Base-by-base conservation (phyloP, 2,329 filamentous ascomycete species). In the Penicillium sp. region DNA sequence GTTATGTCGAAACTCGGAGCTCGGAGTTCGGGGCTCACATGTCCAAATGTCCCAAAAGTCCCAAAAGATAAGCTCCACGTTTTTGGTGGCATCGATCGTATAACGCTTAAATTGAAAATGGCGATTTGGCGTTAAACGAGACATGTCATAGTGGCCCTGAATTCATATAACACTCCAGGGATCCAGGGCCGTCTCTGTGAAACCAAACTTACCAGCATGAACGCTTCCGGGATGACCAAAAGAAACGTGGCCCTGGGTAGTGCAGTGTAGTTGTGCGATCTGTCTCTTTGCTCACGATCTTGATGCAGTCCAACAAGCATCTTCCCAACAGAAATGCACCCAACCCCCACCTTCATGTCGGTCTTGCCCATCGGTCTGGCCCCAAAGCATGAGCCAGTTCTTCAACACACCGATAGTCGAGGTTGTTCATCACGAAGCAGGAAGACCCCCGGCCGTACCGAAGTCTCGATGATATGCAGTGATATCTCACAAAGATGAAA, bases 11-110 rank as follows among this genome's bases (percentile, higher is more conserved):
- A 10, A 6, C 4, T 35, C 54, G 54, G 54, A 53, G 17, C 35
- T 57, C 54, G 54, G 54, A 53, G 33, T 31, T 47, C 35, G 33
- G 52, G 10, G 31, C 31, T 55, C 39, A 53, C 50, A 23, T 17
- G 38, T 44, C 27, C 27, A 27, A 8, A 27, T 6, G 27, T 6
- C 52, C 10, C 17, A 17, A 41, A 39, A 31, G 23, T 21, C 15
- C 12, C 41, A 10, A 23, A 41, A 31, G 33, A 54, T 48, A 31
- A 49, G 19, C 36, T 41, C 43, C 23, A 13, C 12, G 35, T 31
- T 27, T 15, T 52, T 6, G 6, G 4, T 33, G n/a, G 19, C 27
- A 5, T 44, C 17, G 27, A 35, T 17, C 35, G 35, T n/a, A 36
- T 9, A 27, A 45, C 25, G 25, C 19, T 35, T 23, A 33, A 31